Evolutionary conservation across 23 red algal genomes (phyloP).

Genomic region (Rhodosorus marinus): DNA sequence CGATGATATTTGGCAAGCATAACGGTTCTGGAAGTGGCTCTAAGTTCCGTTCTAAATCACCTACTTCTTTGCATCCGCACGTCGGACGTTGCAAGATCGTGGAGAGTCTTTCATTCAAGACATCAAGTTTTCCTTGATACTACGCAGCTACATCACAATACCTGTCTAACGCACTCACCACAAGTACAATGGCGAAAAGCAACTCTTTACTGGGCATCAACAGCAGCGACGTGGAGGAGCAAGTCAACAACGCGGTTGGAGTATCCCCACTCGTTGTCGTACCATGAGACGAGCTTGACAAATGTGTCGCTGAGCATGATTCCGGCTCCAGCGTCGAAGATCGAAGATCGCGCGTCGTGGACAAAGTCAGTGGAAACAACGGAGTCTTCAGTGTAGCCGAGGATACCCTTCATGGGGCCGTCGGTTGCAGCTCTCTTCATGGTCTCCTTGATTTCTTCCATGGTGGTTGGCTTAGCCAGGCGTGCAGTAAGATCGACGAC

Average conservation of each 20-base stretch:
- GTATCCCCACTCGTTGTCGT: constrained; percentile 99
- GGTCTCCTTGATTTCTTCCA: constrained; percentile 93
- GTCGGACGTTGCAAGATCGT: no score
- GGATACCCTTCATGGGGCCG: constrained; percentile 58
- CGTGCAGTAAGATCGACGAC: constrained; percentile 91
- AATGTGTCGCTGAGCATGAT: constrained; percentile 95
- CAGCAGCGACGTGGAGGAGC: constrained; percentile 62
- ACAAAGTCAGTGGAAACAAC: constrained; percentile 94
- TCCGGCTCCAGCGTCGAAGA: constrained; percentile 88
- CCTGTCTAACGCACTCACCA: no score
- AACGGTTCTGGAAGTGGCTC: no score
- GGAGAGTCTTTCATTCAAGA: no score
- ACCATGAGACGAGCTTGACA: constrained; percentile 93
- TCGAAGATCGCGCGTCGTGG: constrained; percentile 60
- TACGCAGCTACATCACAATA: no score
- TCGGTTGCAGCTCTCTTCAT: constrained; percentile 87
- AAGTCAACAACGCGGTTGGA: constrained; percentile 95
- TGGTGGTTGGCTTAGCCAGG: constrained; percentile 56
- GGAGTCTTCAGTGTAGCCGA: constrained; percentile 92
- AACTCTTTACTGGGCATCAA: no score
- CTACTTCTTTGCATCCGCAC: no score
- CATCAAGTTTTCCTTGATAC: no score
- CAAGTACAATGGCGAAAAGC: no score
- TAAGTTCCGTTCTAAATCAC: no score
- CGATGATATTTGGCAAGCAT: no score